Base-by-base conservation (phyloP, 148 eudicot genomes). In the Fagopyrum tataricum region DNA sequence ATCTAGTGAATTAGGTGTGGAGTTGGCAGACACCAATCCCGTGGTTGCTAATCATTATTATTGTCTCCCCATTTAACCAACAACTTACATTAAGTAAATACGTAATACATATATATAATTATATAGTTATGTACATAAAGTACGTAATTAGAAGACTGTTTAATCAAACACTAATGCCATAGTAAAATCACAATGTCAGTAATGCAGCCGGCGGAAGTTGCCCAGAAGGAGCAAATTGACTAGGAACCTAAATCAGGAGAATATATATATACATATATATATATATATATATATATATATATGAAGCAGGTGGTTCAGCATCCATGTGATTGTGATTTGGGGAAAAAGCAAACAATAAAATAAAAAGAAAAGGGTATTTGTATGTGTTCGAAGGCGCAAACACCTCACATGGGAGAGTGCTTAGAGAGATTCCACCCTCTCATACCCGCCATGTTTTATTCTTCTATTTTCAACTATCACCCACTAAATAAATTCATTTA, bases 251-350 rank as follows among this genome's bases (percentile, higher is more conserved):
- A n/a, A n/a, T n/a, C n/a, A n/a, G n/a, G n/a, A n/a, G n/a, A n/a
- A n/a, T n/a, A n/a, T n/a, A n/a, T n/a, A n/a, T n/a, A n/a, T n/a
- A n/a, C n/a, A n/a, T n/a, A 31, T 31, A 1, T 31, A 31, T 31
- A 31, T 31, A 31, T 31, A 31, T 31, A 31, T 31, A 31, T 31
- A 31, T 31, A 31, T 31, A 31, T 31, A 31, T 31, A 31, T 31
- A 31, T 31, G 37, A 31, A 31, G 37, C 2, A 31, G 37, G 1
- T 31, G 37, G 37, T 31, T 31, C 2, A 31, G 37, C 2, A 21
- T 56, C 62, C 62, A 56, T 59, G 66, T 59, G 66, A 24, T n/a
- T 59, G 39, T 59, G 66, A 59, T 59, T 59, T 59, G 66, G 15
- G 66, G 39, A 14, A 0, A 23, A 59, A 59, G 39, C 66, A 59